These are phyloP conservation scores for Carex myosuroides DNA, from an alignment of 176 grass and related monocot species.

Conservation along the genomic window DNA sequence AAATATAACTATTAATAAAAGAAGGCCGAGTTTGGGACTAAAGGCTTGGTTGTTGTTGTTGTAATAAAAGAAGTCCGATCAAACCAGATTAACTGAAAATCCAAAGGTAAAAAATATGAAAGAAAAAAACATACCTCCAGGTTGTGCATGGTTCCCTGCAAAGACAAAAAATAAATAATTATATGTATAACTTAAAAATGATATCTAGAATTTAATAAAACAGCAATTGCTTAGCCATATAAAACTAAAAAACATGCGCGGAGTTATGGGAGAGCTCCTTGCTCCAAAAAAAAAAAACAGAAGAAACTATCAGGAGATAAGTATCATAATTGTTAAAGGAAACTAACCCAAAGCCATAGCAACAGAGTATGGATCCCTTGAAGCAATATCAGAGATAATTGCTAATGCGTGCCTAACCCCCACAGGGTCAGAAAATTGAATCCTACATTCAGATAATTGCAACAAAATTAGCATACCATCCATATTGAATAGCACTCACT, in stretches of 20 bases:
- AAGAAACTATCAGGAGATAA: not conserved
- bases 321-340: conserved; percentile 11
- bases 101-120: conserved; percentile 19
- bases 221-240: not conserved
- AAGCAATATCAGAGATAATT: conserved; percentile 85
- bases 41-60: too few species aligned
- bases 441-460: conserved; percentile 43
- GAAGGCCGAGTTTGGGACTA: not conserved
- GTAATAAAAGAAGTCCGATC: conserved; percentile 9
- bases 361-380: conserved; percentile 93
- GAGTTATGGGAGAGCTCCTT: not conserved
- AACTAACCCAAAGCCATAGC: conserved; percentile 95
- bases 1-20: not conserved
- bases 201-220: not conserved
- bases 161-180: conserved; percentile 37
- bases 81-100: conserved; percentile 8
- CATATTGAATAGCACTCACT: not conserved
- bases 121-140: conserved; percentile 56
- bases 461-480: not conserved
- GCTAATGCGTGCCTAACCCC: conserved; percentile 85
- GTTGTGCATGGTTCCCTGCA: conserved; percentile 78
- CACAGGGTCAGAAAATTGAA: conserved; percentile 95
- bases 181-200: conserved; percentile 1
- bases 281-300: not conserved
- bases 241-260: not conserved